These are phyloP conservation scores for Cocos nucifera DNA, from an alignment of 176 grass and related monocot genomes.

Conservation along the genomic window DNA sequence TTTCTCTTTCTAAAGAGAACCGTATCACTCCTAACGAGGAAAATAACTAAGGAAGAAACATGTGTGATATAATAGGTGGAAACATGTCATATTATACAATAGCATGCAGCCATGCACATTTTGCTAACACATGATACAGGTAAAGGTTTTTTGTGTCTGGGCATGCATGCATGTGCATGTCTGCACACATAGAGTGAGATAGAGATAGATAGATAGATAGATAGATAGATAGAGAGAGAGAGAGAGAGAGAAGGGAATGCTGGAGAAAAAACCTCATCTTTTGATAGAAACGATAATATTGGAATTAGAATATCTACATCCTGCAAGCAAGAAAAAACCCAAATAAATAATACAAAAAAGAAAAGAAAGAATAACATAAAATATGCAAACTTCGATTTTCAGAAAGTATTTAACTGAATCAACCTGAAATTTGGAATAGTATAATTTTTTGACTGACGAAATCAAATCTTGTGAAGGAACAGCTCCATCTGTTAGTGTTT, in stretches of 20 bases:
- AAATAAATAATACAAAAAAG: constrained; percentile 4
- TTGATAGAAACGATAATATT: constrained; percentile 62
- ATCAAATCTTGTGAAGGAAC: constrained; percentile 76
- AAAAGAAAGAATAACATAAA: neutral
- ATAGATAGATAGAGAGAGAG: too few species aligned
- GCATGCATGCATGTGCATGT: neutral
- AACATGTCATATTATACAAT: too few species aligned
- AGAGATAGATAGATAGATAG: too few species aligned
- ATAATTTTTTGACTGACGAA: constrained; percentile 68
- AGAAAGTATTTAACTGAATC: neutral
- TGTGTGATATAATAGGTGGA: too few species aligned
- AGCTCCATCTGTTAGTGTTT: constrained; percentile 60
- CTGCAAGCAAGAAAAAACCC: constrained; percentile 29
- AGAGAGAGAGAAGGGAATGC: neutral
- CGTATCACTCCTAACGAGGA: too few species aligned
- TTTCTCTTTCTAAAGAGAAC: too few species aligned
- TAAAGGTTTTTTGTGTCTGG: neutral
- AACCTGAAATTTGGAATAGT: constrained; percentile 74
- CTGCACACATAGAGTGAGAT: neutral
- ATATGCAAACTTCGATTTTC: neutral
- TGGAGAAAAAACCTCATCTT: constrained; percentile 62
- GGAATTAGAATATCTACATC: constrained; percentile 81
- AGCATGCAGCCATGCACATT: too few species aligned
- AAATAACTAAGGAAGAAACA: too few species aligned
- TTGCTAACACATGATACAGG: too few species aligned